Conservation (phyloP, 2,329 filamentous ascomycete genomes). For the Herpotrichia juniperi region DNA sequence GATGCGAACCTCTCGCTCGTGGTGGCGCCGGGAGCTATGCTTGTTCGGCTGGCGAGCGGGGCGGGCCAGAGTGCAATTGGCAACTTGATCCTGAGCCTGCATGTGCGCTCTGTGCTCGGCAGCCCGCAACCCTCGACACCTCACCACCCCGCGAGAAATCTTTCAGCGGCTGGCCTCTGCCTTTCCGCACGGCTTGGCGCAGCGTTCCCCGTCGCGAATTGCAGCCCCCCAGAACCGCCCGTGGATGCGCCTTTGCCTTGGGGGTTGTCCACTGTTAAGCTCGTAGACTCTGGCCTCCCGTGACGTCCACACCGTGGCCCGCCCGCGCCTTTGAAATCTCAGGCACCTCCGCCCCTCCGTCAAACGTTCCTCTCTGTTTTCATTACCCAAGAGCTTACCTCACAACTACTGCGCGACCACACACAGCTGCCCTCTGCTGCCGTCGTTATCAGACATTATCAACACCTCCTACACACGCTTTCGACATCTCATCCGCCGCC, state of each 20-base stretch:
- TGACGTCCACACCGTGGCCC: slow-evolving; percentile 15
- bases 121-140: background rate
- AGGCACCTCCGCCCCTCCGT: slow-evolving; percentile 41
- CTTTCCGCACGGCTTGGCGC: slow-evolving; percentile 1
- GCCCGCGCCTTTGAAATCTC: slow-evolving; percentile 41
- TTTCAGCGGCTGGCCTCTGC: background rate
- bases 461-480: slow-evolving; percentile 44
- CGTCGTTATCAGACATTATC: slow-evolving; percentile 53
- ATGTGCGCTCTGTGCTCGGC: background rate
- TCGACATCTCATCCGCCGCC: slow-evolving; percentile 39
- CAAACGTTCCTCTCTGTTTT: slow-evolving; percentile 42
- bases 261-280: slow-evolving; percentile 1
- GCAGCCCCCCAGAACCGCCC: background rate
- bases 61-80: slow-evolving; percentile 3
- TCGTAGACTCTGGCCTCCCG: slow-evolving; percentile 2
- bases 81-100: slow-evolving; percentile 14
- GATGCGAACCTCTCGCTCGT: slow-evolving; percentile 23
- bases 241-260: slow-evolving; percentile 1
- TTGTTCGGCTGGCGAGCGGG: background rate
- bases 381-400: slow-evolving; percentile 58
- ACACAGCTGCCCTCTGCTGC: slow-evolving; percentile 30
- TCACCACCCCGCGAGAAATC: background rate
- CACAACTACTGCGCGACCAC: slow-evolving; percentile 49
- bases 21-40: slow-evolving; percentile 32
- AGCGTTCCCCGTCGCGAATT: background rate